Evolutionary conservation across 108 stramenopile genomes (phyloP), one percentile per base, ranked within the genome.

Genomic region (Cyclotella cryptica): DNA sequence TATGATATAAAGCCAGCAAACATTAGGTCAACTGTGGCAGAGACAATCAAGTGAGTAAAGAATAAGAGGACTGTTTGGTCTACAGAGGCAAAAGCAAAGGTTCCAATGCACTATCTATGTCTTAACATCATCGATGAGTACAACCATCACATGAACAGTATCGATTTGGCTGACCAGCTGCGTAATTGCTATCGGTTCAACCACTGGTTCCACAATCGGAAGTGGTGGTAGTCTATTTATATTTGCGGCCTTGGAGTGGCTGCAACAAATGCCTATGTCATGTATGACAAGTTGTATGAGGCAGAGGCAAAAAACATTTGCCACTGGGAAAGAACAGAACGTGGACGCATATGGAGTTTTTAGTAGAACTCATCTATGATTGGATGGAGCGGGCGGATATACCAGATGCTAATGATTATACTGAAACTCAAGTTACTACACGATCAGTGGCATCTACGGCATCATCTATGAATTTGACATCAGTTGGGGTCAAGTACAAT

Each of bases 151-250:
- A 78, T 78, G 82, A 77, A 77, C 39, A 22, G 29, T 15, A 41
- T 65, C 0, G 82, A 83, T 44, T 39, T 83, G 7, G 62, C 72
- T 0, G 77, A 73, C 49, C 77, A 78, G 54, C 44, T n/a, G n/a
- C n/a, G 22, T 71, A 72, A 72, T 41, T 44, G 10, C 4, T 83
- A 77, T 35, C 30, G 81, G 7, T 52, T 35, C 1, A 70, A 83
- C 39, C 54, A 66, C 22, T 74, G 76, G 76, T 57, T 78, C 40
- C 18, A 53, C 7, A 64, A 78, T 18, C 39, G 53, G 7, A 83
- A 83, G 59, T 83, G 82, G 76, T 83, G 82, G 82, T 83, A 76
- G 81, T 21, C 71, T 21, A 66, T 72, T 41, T 68, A 62, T 27
- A 21, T 72, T 27, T 83, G 82, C 4, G 77, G 74, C 35, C 53